These are phyloP conservation scores for Diospyros kaki DNA, from an alignment of 148 eudicot genomes.

Conservation along the genomic window DNA sequence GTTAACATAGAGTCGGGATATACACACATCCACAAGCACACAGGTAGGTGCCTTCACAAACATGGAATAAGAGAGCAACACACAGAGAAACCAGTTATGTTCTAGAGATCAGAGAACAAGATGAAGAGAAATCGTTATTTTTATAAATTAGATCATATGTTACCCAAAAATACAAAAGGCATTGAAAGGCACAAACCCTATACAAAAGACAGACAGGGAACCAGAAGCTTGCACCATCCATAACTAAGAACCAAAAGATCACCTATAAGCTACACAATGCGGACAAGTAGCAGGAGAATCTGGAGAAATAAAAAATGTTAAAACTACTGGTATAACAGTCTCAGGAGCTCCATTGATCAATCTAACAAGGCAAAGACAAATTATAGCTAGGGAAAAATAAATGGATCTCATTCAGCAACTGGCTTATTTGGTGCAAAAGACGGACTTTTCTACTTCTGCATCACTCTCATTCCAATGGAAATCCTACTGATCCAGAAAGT, in stretches of 20 bases:
- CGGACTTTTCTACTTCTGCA: neutral
- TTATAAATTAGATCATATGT: too few species aligned
- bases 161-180: too few species aligned
- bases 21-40: neutral
- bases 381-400: neutral
- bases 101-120: neutral
- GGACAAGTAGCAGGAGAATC: too few species aligned
- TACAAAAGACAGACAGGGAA: too few species aligned
- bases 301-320: too few species aligned
- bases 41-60: neutral
- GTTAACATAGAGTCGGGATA: too few species aligned
- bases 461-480: too few species aligned
- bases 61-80: neutral
- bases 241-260: too few species aligned
- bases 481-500: too few species aligned
- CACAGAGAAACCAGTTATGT: neutral
- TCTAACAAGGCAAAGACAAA: neutral
- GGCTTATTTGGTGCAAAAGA: neutral
- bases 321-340: neutral
- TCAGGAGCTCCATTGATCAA: neutral
- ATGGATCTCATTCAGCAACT: neutral
- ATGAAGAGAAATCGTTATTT: neutral
- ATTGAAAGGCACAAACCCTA: too few species aligned
- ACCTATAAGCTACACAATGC: too few species aligned
- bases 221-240: too few species aligned